Conservation (phyloP, 345 rosid genomes). For the Raphanus raphanistrum region DNA sequence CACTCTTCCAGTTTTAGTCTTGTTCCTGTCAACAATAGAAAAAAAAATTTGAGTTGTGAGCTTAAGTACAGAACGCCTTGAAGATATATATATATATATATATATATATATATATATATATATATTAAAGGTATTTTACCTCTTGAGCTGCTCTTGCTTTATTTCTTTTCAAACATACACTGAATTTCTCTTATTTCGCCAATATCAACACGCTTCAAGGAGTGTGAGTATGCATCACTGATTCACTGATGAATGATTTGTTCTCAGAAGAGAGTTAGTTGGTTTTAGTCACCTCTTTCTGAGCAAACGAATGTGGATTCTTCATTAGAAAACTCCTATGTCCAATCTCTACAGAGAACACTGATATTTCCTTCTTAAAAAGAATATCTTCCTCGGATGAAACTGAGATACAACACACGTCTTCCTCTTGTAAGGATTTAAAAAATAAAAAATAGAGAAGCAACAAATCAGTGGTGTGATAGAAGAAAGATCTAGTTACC, state of each 20-base stretch:
- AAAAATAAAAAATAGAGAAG: too few relatives aligned
- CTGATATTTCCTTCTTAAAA: constrained; percentile 42
- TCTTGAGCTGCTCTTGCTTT: constrained; percentile 61
- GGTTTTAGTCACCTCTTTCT: constrained; percentile 96
- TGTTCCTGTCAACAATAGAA: constrained; percentile 30
- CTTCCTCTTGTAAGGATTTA: constrained; percentile 68
- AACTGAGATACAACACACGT: constrained; percentile 86
- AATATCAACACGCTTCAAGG: constrained; percentile 44
- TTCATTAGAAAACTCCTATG: constrained; percentile 88
- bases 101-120: too few relatives aligned
- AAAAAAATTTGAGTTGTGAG: not conserved
- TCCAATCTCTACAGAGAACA: constrained; percentile 67
- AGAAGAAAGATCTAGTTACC: not conserved
- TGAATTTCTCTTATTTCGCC: constrained; percentile 41
- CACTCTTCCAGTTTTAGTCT: constrained; percentile 56
- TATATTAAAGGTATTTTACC: constrained; percentile 47
- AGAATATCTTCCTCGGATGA: constrained; percentile 86
- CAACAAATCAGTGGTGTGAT: not conserved
- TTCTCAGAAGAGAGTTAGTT: constrained; percentile 88
- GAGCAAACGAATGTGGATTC: constrained; percentile 74
- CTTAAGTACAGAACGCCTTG: not conserved
- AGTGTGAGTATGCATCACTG: constrained; percentile 64
- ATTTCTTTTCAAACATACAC: constrained; percentile 44
- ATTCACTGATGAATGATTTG: constrained; percentile 39
- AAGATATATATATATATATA: not conserved